These are phyloP conservation scores for Cyanidiococcus yangmingshanensis DNA, from an alignment of 23 red algal species.

Conservation along the genomic window DNA sequence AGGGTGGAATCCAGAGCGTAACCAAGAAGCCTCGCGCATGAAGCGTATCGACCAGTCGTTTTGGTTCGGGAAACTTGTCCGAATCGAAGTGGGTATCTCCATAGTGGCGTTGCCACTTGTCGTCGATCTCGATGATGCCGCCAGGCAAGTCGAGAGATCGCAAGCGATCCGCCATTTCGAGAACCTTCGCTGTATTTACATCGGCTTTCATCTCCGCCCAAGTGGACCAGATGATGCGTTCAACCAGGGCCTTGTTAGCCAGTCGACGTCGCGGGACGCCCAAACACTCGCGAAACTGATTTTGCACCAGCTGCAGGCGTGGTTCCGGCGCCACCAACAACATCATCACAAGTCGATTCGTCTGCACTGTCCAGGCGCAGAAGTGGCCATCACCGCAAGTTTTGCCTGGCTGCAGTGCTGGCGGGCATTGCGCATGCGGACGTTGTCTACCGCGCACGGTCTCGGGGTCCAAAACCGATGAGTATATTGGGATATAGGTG, in stretches of 20 bases:
- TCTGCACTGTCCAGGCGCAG: not conserved
- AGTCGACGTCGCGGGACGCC: not conserved
- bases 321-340: not conserved
- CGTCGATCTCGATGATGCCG: slow-evolving; percentile 80
- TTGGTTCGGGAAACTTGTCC: slow-evolving; percentile 72
- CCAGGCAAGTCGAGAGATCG: slow-evolving; percentile 33
- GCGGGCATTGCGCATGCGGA: not conserved
- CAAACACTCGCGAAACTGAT: not conserved
- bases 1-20: slow-evolving; percentile 79
- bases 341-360: not conserved
- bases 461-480: not conserved
- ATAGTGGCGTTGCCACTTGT: slow-evolving; percentile 68
- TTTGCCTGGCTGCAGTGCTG: not conserved
- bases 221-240: slow-evolving; percentile 77
- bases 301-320: not conserved
- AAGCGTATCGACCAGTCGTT: slow-evolving; percentile 51
- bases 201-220: slow-evolving; percentile 76
- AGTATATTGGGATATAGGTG: not conserved
- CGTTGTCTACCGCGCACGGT: not conserved
- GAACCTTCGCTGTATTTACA: slow-evolving; percentile 57
- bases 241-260: slow-evolving; percentile 17
- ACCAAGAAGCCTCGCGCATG: slow-evolving; percentile 74
- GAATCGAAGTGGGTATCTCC: slow-evolving; percentile 68
- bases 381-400: not conserved
- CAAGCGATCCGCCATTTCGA: slow-evolving; percentile 60